Evolutionary conservation across 768 basidiomycete genomes (phyloP).

Genomic region (Trametes villosa): DNA sequence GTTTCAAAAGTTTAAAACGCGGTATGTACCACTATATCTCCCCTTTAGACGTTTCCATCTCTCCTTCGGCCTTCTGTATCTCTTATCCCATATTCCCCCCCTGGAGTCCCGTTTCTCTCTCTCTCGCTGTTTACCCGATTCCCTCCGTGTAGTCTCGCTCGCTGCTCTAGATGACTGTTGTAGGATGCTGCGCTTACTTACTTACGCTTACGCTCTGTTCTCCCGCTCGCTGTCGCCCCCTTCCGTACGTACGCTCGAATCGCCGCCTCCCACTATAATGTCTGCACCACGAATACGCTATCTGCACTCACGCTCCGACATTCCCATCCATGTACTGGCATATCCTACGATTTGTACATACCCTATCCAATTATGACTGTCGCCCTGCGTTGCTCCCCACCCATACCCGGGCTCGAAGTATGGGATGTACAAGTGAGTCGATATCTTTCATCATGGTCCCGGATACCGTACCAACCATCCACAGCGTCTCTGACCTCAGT

Average conservation of each 20-base stretch:
- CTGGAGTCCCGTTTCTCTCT: not conserved
- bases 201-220: not conserved
- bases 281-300: conserved; percentile 1
- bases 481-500: too few species aligned
- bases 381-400: too few species aligned
- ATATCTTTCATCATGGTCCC: too few species aligned
- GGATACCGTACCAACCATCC: too few species aligned
- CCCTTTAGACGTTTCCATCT: not conserved
- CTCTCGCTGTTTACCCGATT: not conserved
- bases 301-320: not conserved
- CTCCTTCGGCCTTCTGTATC: not conserved
- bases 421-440: too few species aligned
- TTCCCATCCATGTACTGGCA: too few species aligned
- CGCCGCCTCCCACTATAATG: conserved; percentile 4
- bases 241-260: not conserved
- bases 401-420: too few species aligned
- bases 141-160: conserved; percentile 1
- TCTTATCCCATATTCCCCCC: not conserved
- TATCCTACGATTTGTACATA: not conserved
- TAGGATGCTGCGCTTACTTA: not conserved
- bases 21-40: not conserved
- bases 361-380: too few species aligned
- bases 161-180: conserved; percentile 9
- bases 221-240: not conserved
- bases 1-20: not conserved